Conservation (phyloP, 2,329 filamentous ascomycete species). For the Alternaria arborescens region DNA sequence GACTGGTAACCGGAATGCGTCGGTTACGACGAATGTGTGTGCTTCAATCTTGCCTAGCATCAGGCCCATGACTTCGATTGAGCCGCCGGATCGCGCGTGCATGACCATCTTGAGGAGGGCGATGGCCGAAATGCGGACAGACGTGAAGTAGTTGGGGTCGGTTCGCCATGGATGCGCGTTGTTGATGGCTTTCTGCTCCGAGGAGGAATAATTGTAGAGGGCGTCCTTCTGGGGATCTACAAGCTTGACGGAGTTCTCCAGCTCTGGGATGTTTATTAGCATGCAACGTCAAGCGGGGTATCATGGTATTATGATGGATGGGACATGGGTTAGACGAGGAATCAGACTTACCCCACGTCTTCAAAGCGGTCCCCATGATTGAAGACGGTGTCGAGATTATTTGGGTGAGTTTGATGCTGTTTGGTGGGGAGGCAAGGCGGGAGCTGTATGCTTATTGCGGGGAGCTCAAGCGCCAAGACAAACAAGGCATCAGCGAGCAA, state of each 20-base stretch:
- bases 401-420: constrained; percentile 15
- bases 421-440: constrained; percentile 19
- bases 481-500: constrained; percentile 34
- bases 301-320: neutral
- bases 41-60: constrained; percentile 95
- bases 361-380: constrained; percentile 48
- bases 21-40: constrained; percentile 89
- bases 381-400: constrained; percentile 9
- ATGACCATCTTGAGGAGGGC: constrained; percentile 99
- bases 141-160: constrained; percentile 88
- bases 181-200: constrained; percentile 72
- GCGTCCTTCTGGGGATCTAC: constrained; percentile 88
- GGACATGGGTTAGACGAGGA: neutral
- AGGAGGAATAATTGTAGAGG: constrained; percentile 82
- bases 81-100: constrained; percentile 94
- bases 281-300: constrained; percentile 20
- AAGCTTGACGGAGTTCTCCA: constrained; percentile 82
- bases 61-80: constrained; percentile 94
- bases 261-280: constrained; percentile 66
- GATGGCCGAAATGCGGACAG: constrained; percentile 90
- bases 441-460: constrained; percentile 25
- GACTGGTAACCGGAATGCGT: constrained; percentile 91
- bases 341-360: constrained; percentile 47
- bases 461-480: constrained; percentile 41
- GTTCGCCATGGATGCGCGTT: constrained; percentile 75